Base-by-base conservation (phyloP, 2,329 filamentous ascomycete genomes). In the Penicillium palitans region DNA sequence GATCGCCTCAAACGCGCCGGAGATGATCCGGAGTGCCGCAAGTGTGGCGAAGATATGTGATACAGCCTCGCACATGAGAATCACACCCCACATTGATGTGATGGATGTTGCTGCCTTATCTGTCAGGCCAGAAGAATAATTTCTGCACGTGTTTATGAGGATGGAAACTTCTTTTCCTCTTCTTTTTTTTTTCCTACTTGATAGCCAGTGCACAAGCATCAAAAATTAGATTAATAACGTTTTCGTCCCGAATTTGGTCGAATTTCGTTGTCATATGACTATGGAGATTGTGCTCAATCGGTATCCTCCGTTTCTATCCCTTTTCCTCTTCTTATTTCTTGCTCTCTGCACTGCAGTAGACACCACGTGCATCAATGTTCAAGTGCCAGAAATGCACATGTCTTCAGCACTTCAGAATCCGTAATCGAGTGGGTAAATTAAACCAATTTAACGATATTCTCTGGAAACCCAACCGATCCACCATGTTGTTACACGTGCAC, bases 41-140 rank as follows among this genome's bases (percentile, higher is more conserved):
- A 47, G 44, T 2, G 44, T 19, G 7, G 2, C n/a, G 57, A 84
- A 84, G 60, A 79, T 81, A 46, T 74, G 77, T 60, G 78, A 80
- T 24, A 75, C 79, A 17, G 75, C 78, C 64, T 42, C 13, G 6
- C 45, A 49, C 72, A 78, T 77, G 25, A 78, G 64, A 55, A 78
- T 73, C 58, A 74, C 66, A 0, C 74, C 74, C 69, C 68, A 62
- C 46, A 62, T 53, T 47, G 27, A 17, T 1, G 2, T 0, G 17
- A 2, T 21, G 10, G 1, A 3, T 9, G 12, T 31, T 31, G n/a
- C 7, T 15, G 29, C 27, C 45, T 47, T 2, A 17, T 15, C 4
- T 21, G 7, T 4, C 29, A 33, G 45, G 19, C 29, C 1, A 33
- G 0, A 10, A 6, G 0, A 6, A 35, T 7, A 10, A n/a, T n/a